Conservation (phyloP, 805 yeast genomes). For the Jamesozyma piceae region DNA sequence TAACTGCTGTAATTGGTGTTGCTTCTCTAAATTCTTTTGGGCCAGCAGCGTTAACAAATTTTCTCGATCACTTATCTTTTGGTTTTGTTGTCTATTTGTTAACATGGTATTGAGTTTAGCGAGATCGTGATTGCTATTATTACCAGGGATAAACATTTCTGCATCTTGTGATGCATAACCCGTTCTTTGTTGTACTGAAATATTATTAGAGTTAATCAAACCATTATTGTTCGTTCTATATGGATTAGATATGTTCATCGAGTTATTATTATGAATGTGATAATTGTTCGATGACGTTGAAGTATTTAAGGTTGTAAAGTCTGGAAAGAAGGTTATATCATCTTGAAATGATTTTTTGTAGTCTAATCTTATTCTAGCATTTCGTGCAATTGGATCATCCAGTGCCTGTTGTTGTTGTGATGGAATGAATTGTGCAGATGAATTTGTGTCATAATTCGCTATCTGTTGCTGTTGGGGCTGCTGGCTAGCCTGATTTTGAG, state of each 20-base stretch:
- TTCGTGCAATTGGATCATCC: conserved; percentile 20
- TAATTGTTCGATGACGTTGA: not conserved
- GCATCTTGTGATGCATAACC: not conserved
- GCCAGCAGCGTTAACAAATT: conserved; percentile 14
- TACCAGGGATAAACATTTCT: conserved; percentile 1
- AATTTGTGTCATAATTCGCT: not conserved
- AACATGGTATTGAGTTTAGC: conserved; percentile 7
- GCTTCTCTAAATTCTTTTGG: conserved; percentile 16
- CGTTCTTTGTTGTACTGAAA: conserved; percentile 1
- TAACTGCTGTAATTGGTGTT: conserved; percentile 11
- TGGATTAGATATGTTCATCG: not conserved
- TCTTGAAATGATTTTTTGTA: conserved; percentile 24
- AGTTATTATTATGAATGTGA: not conserved
- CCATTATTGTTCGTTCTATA: conserved; percentile 1
- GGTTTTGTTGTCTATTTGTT: conserved; percentile 3
- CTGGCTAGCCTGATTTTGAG: not conserved
- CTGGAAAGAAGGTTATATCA: conserved; percentile 25
- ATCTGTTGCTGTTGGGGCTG: conserved; percentile 2
- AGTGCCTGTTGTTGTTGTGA: not conserved
- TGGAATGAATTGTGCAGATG: not conserved
- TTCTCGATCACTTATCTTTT: conserved; percentile 10
- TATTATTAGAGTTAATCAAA: not conserved
- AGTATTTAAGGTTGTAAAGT: conserved; percentile 4
- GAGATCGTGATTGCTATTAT: not conserved
- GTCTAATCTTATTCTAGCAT: conserved; percentile 22